Evolutionary conservation across 331 rosid genomes (phyloP).

Genomic region (Rhamnella rubrinervis): DNA sequence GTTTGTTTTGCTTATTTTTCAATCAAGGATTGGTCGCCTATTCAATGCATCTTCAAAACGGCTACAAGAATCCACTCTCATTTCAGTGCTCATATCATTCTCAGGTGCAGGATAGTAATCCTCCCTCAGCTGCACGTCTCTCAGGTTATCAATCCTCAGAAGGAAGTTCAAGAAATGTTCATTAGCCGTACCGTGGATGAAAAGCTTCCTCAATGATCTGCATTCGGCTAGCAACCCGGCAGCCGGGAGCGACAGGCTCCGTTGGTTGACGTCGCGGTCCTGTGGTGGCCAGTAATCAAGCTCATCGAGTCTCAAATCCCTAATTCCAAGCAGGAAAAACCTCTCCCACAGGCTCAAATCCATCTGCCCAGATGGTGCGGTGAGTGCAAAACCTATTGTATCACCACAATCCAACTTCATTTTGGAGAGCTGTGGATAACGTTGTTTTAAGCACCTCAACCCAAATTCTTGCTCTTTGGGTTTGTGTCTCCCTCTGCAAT

Average conservation of each 20-base stretch:
- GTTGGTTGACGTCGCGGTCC: slow-evolving; percentile 76
- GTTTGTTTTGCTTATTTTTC: slow-evolving; percentile 15
- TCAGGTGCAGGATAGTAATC: slow-evolving; percentile 92
- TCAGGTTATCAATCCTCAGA: slow-evolving; percentile 47
- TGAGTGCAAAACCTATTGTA: slow-evolving; percentile 70
- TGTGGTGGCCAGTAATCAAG: slow-evolving; percentile 96
- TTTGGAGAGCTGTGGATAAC: slow-evolving; percentile 64
- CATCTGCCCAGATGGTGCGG: slow-evolving; percentile 83
- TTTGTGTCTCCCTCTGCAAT: slow-evolving; percentile 59
- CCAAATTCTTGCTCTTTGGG: slow-evolving; percentile 57
- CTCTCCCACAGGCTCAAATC: slow-evolving; percentile 94
- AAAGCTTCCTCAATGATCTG: slow-evolving; percentile 67
- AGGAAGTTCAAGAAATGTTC: slow-evolving; percentile 85
- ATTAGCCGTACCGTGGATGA: slow-evolving; percentile 82
- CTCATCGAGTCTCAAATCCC: slow-evolving; percentile 53
- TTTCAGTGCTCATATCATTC: slow-evolving; percentile 87
- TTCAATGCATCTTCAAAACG: slow-evolving; percentile 88
- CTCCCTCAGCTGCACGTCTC: slow-evolving; percentile 80
- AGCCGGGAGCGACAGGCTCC: slow-evolving; percentile 75
- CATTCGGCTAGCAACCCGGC: slow-evolving; percentile 80
- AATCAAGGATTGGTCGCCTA: slow-evolving; percentile 57
- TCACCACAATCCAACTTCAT: slow-evolving; percentile 89
- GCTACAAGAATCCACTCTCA: slow-evolving; percentile 79
- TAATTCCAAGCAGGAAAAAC: slow-evolving; percentile 68
- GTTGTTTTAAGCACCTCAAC: slow-evolving; percentile 48